Evolutionary conservation across 441 rosid genomes (phyloP), one percentile per base, ranked within the genome.

Genomic region (Omphalea diandra): DNA sequence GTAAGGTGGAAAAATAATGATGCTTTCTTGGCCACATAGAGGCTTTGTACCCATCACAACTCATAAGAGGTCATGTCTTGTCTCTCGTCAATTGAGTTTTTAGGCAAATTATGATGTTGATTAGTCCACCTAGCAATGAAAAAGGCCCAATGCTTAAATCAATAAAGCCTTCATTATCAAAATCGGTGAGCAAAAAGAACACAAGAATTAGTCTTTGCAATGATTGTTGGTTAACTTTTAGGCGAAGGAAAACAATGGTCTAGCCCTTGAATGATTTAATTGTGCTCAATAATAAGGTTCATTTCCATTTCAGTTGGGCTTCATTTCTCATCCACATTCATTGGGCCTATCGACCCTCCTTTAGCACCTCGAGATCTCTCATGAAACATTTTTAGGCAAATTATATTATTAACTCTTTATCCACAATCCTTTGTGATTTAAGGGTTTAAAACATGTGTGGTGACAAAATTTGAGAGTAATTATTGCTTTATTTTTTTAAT

Each of bases 41-140:
- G 70, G 58, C 44, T 10, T 11, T 65, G 27, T 36, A 22, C n/a
- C 47, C 43, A 47, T 14, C 43, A 36, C 52, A 47, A 18, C 22
- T 47, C 8, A 46, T 6, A 31, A 47, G 53, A 1, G 9, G 12
- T 11, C 0, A 9, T 53, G 31, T 3, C 15, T 10, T 10, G 5
- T 26, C 38, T 50, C 46, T 31, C n/a, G 15, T 67, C 71, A 38
- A 7, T 46, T 53, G 38, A 61, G 61, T 26, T 54, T 67, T 26
- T 49, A 56, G 35, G 58, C 41, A 47, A 24, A 58, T 12, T 15
- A 47, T 70, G 40, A 36, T 26, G 6, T 1, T 26, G 49, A 69
- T 43, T 57, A 57, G 65, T 46, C 63, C 72, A 68, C 41, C 9
- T 5, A 7, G 52, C 63, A 68, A 43, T 58, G 72, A n/a, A 29